Base-by-base conservation (phyloP, 192 early-diverging fungal genomes). In the Podila epigama region DNA sequence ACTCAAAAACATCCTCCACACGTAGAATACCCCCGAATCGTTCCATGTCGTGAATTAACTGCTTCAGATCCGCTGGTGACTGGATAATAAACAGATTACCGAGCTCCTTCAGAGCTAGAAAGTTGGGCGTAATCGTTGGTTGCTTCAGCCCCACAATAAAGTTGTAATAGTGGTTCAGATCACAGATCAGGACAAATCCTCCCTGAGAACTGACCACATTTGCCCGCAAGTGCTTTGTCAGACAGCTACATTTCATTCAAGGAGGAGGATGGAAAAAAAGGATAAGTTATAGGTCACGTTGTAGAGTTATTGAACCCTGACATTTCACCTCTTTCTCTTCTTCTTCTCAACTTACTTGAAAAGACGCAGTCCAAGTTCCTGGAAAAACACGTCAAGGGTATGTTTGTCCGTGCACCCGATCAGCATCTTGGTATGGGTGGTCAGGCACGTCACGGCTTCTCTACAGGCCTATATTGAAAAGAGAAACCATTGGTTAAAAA, bases 111-210 rank as follows among this genome's bases (percentile, higher is more conserved):
- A 95, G 77, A 1, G 91, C 92, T 27, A 83, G 59, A 66, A 95
- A 95, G 50, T 93, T 83, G 33, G 90, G 89, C n/a, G 84, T 86
- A 9, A 93, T 81, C 8, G 82, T 73, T 7, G 82, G 79, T 51
- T 94, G 89, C 13, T 86, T 82, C 27, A 93, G 79, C 13, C 87
- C 68, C 22, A 64, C 66, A 7, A 91, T 80, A 85, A 93, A 95
- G 27, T 88, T 85, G 75, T 92, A 91, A 67, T 94, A 95, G 32
- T 83, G 69, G 81, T 95, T 95, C 64, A 95, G 66, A 65, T 95
- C 94, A 61, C 91, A 92, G 51, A 98, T 96, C 28, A 97, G 88
- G 79, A 95, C 95, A 67, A 96, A 92, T 0, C 95, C 95, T 11
- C 97, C 97, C 7, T 88, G 82, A 50, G 91, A 89, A 25, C 88